Conservation (phyloP, 2,329 filamentous ascomycete species). For the Corinectria fuckeliana region DNA sequence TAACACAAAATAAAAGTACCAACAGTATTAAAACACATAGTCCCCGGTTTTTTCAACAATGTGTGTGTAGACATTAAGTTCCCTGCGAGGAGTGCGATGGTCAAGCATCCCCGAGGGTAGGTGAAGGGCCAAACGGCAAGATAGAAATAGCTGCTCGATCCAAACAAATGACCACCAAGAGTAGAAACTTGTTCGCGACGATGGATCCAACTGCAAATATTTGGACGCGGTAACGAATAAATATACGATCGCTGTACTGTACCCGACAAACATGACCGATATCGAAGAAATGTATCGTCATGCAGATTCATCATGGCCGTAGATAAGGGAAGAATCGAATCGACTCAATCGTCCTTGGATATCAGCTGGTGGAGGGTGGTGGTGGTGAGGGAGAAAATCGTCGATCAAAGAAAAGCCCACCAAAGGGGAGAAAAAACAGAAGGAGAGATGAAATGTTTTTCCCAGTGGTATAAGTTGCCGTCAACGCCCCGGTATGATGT, state of each 20-base stretch:
- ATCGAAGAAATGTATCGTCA: slow-evolving; percentile 60
- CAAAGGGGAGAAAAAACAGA: slow-evolving; percentile 32
- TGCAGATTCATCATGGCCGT: slow-evolving; percentile 62
- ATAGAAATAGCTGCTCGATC: slow-evolving; percentile 25
- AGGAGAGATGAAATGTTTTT: slow-evolving; percentile 24
- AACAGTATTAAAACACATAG: slow-evolving; percentile 37
- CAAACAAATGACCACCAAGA: slow-evolving; percentile 39
- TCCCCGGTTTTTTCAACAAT: slow-evolving; percentile 36
- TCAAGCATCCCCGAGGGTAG: slow-evolving; percentile 26
- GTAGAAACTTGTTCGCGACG: slow-evolving; percentile 36
- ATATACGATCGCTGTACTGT: slow-evolving; percentile 65
- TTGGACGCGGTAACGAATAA: slow-evolving; percentile 39
- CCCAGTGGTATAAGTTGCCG: slow-evolving; percentile 46
- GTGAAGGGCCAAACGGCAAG: slow-evolving; percentile 33
- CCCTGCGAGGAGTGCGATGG: slow-evolving; percentile 34
- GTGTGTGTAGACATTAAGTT: slow-evolving; percentile 41
- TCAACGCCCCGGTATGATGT: slow-evolving; percentile 41
- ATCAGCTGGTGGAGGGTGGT: slow-evolving; percentile 40
- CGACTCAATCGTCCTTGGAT: slow-evolving; percentile 24
- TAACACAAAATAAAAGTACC: slow-evolving; percentile 29
- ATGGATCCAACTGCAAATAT: slow-evolving; percentile 39
- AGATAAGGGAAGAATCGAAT: slow-evolving; percentile 34
- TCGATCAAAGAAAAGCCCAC: slow-evolving; percentile 29
- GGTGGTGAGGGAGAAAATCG: slow-evolving; percentile 39
- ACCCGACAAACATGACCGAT: slow-evolving; percentile 66